Base-by-base conservation (phyloP, 768 basidiomycete species). In the Tricholoma terreum region DNA sequence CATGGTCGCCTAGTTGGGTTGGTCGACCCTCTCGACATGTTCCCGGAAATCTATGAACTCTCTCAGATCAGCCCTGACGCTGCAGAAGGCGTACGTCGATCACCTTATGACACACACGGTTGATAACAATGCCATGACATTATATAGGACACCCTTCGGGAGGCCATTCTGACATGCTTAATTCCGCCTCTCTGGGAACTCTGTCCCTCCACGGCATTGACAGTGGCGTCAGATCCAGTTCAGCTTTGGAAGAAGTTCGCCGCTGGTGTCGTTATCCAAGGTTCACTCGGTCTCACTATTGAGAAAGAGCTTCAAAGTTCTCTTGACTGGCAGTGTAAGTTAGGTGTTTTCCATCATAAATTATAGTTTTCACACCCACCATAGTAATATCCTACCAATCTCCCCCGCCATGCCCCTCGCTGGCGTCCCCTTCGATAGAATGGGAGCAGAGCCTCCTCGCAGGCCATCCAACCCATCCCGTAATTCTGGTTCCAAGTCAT, bases 381-480 rank as follows among this genome's bases (percentile, higher is more conserved):
- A 11, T 42, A 81, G 80, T 69, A 21, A 53, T 70, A 5, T 67
- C 77, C 0, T 81, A 75, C 61, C 69, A 67, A 45, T 65, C 67
- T 43, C 80, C 80, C 15, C 76, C 80, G 1, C 50, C 19, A 34
- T 77, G 77, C 58, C 82, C 82, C 21, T 65, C 68, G 35, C 62
- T 80, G 38, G 57, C 61, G 17, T 80, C 78, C 17, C 51, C 74
- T 8, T 67, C 78, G 3, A 80, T 82, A 53, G 71, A 78, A 61
- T 84, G 82, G 80, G 83, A 84, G 61, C 83, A 84, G 63, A 81
- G 81, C 60, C 72, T 84, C 15, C 76, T 84, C 9, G 77, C 80
- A 15, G 83, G 83, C 1, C 83, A 84, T 66, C 83, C 83, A 21
- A 84, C 82, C 1, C 83, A 84, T 60, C 83, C 83, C 12, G 82